These are phyloP conservation scores for Capsella rubella DNA, from an alignment of 441 rosid species.

Conservation along the genomic window DNA sequence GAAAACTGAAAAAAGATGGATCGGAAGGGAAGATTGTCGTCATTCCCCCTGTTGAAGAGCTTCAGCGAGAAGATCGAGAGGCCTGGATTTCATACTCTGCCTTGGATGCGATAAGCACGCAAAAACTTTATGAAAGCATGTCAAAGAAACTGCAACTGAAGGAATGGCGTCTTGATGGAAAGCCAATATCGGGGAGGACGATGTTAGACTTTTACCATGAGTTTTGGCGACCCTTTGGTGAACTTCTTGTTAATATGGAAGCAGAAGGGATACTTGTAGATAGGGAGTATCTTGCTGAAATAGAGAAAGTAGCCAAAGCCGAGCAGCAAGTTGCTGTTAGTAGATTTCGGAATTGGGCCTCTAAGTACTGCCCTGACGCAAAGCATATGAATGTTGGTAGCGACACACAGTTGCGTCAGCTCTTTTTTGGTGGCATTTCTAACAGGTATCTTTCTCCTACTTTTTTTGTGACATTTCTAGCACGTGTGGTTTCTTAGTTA, in stretches of 20 bases:
- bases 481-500: constrained; percentile 49
- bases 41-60: constrained; percentile 84
- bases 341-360: constrained; percentile 89
- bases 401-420: constrained; percentile 86
- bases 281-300: constrained; percentile 75
- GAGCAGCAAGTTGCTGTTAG: constrained; percentile 77
- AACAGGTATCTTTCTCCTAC: constrained; percentile 59
- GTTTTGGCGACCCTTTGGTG: constrained; percentile 88
- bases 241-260: constrained; percentile 89
- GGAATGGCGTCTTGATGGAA: constrained; percentile 71
- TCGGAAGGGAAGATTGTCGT: constrained; percentile 75
- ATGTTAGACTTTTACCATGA: constrained; percentile 81
- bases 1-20: constrained; percentile 88
- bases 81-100: constrained; percentile 95
- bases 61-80: constrained; percentile 75
- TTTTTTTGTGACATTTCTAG: constrained; percentile 56
- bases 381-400: constrained; percentile 93
- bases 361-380: constrained; percentile 81
- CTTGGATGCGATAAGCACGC: constrained; percentile 88
- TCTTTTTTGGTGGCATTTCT: constrained; percentile 73
- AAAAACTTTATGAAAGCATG: constrained; percentile 86
- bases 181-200: constrained; percentile 48
- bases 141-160: constrained; percentile 52
- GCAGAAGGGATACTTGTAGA: constrained; percentile 94
- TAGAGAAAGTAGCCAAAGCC: constrained; percentile 84